Evolutionary conservation across 2,329 filamentous ascomycete genomes (phyloP), one percentile per base, ranked within the genome.

Genomic region (Hypomyces rosellus): DNA sequence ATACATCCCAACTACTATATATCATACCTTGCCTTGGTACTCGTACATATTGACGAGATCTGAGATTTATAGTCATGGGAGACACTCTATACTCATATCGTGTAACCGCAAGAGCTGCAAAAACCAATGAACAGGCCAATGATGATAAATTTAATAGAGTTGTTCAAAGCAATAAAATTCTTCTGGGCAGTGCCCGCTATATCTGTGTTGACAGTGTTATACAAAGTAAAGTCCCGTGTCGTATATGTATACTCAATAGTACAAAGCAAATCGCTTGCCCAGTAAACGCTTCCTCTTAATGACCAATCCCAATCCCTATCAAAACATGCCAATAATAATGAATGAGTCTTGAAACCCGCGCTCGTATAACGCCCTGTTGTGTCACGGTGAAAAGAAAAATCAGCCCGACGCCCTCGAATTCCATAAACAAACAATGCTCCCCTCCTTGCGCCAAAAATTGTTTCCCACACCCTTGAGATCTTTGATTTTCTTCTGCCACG

Each of bases 251-350:
- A 43, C 39, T 34, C 34, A 39, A 53, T 37, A 30, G 36, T 49
- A 47, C 48, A 50, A 49, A 54, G 49, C 43, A 54, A 47, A 39
- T 34, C 54, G 54, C 54, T 54, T 39, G 16, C 34, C 15, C 43
- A 47, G 41, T 36, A 34, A 49, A 48, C 54, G 54, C 54, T 54
- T 48, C 37, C 33, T 18, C 45, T 37, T 37, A 46, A 48, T 44
- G 34, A 34, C 36, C 34, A 39, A 20, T 39, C 37, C 38, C 51
- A 45, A 15, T 30, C 33, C 44, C 22, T 14, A 34, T 9, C 14
- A 34, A 45, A 33, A 7, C 43, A n/a, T 33, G 5, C 43, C 20
- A 34, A 34, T 33, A 34, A 18, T 42, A 18, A 14, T 25, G 15
- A 25, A 25, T 18, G 16, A 42, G 13, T 36, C 30, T 48, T 36